Percentiles rank a stretch among this genome's conserved stretches.
Conservation (phyloP, 1,284 basidiomycete species). For the Fomitopsis betulina region DNA sequence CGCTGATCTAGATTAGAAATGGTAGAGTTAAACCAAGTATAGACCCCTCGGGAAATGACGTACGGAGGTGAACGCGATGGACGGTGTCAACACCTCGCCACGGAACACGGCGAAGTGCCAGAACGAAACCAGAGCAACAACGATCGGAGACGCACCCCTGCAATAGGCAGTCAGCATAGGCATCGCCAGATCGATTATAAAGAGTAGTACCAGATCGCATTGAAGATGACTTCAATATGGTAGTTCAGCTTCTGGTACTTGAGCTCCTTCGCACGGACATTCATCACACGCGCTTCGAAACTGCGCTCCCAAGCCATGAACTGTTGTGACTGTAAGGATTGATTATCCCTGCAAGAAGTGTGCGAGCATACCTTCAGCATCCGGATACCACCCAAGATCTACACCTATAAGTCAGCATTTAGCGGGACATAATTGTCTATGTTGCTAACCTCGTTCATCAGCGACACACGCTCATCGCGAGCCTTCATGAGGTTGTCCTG, state of each 20-base stretch:
- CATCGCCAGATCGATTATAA: constrained; percentile 51
- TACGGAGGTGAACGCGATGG: constrained; percentile 83
- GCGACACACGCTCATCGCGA: constrained; percentile 81
- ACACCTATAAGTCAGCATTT: background rate
- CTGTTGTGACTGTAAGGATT: constrained; percentile 28
- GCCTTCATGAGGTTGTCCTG: constrained; percentile 93
- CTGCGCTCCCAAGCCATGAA: constrained; percentile 96
- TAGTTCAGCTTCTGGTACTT: constrained; percentile 85
- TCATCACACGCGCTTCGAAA: constrained; percentile 76
- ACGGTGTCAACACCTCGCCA: constrained; percentile 69
- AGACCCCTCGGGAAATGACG: background rate
- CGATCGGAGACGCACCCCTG: constrained; percentile 70
- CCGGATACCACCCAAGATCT: constrained; percentile 84
- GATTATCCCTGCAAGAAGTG: background rate
- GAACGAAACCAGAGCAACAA: constrained; percentile 76
- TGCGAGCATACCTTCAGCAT: constrained; percentile 75
- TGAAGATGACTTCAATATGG: constrained; percentile 78
- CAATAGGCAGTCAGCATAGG: constrained; percentile 76
- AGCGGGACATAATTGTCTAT: constrained; percentile 3
- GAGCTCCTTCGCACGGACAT: constrained; percentile 75
- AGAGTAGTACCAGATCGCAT: constrained; percentile 63
- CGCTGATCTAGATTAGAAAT: constrained; percentile 38
- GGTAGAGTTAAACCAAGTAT: background rate
- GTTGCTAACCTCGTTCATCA: constrained; percentile 83
- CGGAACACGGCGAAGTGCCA: constrained; percentile 81